These are phyloP conservation scores for Cercospora sesami DNA, from an alignment of 2,329 filamentous ascomycete species.

Conservation along the genomic window DNA sequence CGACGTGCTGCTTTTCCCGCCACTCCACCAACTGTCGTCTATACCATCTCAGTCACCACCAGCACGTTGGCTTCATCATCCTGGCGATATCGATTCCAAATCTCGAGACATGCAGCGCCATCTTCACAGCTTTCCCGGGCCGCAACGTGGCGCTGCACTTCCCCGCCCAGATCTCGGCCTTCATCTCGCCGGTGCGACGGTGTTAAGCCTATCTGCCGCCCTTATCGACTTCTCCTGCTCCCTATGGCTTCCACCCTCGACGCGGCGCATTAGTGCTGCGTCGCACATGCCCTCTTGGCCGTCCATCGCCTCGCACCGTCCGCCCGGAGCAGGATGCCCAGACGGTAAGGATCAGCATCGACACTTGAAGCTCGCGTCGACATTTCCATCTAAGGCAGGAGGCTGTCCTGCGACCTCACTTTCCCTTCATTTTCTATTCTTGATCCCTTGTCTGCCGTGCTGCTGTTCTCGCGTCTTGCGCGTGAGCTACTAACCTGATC, in stretches of 20 bases:
- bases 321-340: neutral
- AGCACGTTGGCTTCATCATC: neutral
- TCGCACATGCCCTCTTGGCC: neutral
- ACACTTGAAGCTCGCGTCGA: neutral
- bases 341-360: conserved; percentile 1
- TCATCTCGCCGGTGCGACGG: neutral
- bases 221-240: neutral
- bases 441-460: neutral
- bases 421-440: neutral
- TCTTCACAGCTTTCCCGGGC: neutral
- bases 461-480: neutral
- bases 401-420: neutral
- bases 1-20: neutral
- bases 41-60: neutral
- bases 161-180: conserved; percentile 3
- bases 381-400: neutral
- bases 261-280: conserved; percentile 2
- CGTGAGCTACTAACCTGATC: neutral
- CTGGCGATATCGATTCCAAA: neutral
- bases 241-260: neutral
- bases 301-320: neutral
- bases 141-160: neutral
- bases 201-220: neutral
- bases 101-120: neutral
- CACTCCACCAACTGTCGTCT: neutral